Evolutionary conservation across 2,329 filamentous ascomycete species (phyloP).

Genomic region (Nectriaceae sp.): DNA sequence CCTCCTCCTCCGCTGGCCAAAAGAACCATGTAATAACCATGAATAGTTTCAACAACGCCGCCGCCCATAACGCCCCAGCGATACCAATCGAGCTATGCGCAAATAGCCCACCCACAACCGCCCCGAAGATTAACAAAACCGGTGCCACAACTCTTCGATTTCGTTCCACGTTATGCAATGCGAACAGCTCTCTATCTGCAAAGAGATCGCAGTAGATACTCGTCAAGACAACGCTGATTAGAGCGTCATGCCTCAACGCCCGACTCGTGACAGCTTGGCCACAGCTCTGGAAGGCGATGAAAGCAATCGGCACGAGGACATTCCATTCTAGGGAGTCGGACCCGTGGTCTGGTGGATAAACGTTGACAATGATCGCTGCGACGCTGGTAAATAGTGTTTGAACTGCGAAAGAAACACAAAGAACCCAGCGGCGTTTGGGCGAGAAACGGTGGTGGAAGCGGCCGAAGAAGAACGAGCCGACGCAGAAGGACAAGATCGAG

Average conservation of each 20-base stretch:
- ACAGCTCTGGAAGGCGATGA: slow-evolving; percentile 74
- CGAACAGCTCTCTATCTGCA: slow-evolving; percentile 56
- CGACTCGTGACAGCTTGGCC: slow-evolving; percentile 74
- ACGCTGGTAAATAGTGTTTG: slow-evolving; percentile 52
- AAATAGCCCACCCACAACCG: slow-evolving; percentile 48
- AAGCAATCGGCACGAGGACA: slow-evolving; percentile 63
- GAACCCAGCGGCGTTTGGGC: slow-evolving; percentile 62
- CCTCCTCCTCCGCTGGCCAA: slow-evolving; percentile 47
- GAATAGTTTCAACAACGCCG: slow-evolving; percentile 53
- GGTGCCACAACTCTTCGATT: slow-evolving; percentile 51
- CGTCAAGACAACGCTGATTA: slow-evolving; percentile 77
- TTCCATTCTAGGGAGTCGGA: slow-evolving; percentile 52
- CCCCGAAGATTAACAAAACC: slow-evolving; percentile 47
- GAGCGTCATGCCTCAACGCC: slow-evolving; percentile 64
- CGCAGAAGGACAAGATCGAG: slow-evolving; percentile 68
- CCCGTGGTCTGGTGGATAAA: slow-evolving; percentile 38
- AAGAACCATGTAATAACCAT: slow-evolving; percentile 59
- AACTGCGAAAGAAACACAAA: slow-evolving; percentile 55
- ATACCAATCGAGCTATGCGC: slow-evolving; percentile 47
- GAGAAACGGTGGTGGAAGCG: slow-evolving; percentile 64
- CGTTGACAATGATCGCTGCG: slow-evolving; percentile 55
- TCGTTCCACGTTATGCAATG: slow-evolving; percentile 44
- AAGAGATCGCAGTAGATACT: slow-evolving; percentile 80
- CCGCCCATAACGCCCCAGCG: slow-evolving; percentile 58
- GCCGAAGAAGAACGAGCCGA: slow-evolving; percentile 72